Conservation (phyloP, 208 protist species). For the Trypanosoma conorhini region DNA sequence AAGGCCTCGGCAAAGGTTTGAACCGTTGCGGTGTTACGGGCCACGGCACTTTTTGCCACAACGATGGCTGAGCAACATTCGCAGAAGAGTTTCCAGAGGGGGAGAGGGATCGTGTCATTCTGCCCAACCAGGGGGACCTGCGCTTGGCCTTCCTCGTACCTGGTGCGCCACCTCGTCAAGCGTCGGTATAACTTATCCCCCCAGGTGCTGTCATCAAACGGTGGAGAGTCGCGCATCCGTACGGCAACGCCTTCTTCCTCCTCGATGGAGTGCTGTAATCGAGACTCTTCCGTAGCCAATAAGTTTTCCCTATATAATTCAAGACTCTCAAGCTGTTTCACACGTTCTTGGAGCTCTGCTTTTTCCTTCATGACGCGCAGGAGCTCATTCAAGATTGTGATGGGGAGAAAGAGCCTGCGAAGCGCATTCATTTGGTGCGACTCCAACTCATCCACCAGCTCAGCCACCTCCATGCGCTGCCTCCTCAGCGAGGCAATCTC, state of each 20-base stretch:
- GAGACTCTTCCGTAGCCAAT: slow-evolving; percentile 29
- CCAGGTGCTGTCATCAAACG: slow-evolving; percentile 57
- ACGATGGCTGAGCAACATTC: slow-evolving; percentile 46
- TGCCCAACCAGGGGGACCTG: slow-evolving; percentile 32
- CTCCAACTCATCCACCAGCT: slow-evolving; percentile 68
- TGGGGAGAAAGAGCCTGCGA: slow-evolving; percentile 48
- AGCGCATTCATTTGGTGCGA: slow-evolving; percentile 71
- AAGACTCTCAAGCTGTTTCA: slow-evolving; percentile 35
- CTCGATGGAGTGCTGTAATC: slow-evolving; percentile 37
- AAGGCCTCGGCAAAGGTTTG: slow-evolving; percentile 30
- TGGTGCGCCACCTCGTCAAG: slow-evolving; percentile 64
- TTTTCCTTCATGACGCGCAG: slow-evolving; percentile 25
- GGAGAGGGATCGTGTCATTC: slow-evolving; percentile 37
- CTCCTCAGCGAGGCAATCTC: slow-evolving; percentile 42
- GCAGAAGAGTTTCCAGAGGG: slow-evolving; percentile 67
- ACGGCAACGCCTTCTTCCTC: slow-evolving; percentile 38
- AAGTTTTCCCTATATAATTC: slow-evolving; percentile 36
- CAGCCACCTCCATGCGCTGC: slow-evolving; percentile 39
- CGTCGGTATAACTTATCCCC: slow-evolving; percentile 76
- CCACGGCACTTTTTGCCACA: slow-evolving; percentile 37
- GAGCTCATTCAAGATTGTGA: slow-evolving; percentile 33
- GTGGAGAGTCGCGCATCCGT: slow-evolving; percentile 32
- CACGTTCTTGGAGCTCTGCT: slow-evolving; percentile 22
- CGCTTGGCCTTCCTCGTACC: slow-evolving; percentile 59
- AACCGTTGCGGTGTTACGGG: slow-evolving; percentile 26